Evolutionary conservation across 1,284 basidiomycete genomes (phyloP).

Genomic region (Laetiporus sulphureus): DNA sequence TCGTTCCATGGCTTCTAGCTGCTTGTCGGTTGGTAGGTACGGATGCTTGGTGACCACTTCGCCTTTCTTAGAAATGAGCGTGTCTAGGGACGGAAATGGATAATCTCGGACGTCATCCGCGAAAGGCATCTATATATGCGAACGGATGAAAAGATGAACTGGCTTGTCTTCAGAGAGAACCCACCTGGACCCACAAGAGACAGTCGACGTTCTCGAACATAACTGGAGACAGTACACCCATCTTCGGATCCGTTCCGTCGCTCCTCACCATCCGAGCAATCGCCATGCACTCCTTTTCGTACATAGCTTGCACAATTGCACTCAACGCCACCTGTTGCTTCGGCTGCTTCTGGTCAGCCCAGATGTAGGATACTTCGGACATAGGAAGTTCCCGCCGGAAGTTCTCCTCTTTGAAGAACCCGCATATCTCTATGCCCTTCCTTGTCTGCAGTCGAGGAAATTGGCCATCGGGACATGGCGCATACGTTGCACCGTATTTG

Average conservation of each 20-base stretch:
- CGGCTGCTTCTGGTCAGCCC: conserved; percentile 64
- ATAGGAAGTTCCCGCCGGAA: conserved; percentile 78
- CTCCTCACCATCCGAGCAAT: conserved; percentile 77
- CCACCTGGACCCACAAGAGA: conserved; percentile 77
- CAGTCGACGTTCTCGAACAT: conserved; percentile 67
- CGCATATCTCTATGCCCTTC: conserved; percentile 84
- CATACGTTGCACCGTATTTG: conserved; percentile 89
- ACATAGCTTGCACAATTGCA: conserved; percentile 82
- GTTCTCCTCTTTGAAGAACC: conserved; percentile 67
- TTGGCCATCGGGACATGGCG: conserved; percentile 76
- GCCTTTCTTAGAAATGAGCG: conserved; percentile 72
- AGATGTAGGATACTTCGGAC: conserved; percentile 86
- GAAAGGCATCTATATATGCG: conserved; percentile 72
- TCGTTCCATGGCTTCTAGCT: conserved; percentile 76
- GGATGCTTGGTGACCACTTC: conserved; percentile 70
- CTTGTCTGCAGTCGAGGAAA: conserved; percentile 67
- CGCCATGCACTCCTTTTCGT: conserved; percentile 39
- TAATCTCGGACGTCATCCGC: conserved; percentile 89
- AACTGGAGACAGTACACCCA: conserved; percentile 70
- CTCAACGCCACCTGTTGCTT: conserved; percentile 82
- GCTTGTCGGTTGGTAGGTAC: conserved; percentile 77
- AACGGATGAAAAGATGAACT: not conserved
- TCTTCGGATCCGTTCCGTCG: conserved; percentile 75
- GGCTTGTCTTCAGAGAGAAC: conserved; percentile 11
- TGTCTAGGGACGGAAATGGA: conserved; percentile 78